Percentiles rank a stretch among this genome's conserved stretches.
phyloP scores from a whole-genome alignment of 768 basidiomycete species.

The Cantharellus cinnabarinus region DNA sequence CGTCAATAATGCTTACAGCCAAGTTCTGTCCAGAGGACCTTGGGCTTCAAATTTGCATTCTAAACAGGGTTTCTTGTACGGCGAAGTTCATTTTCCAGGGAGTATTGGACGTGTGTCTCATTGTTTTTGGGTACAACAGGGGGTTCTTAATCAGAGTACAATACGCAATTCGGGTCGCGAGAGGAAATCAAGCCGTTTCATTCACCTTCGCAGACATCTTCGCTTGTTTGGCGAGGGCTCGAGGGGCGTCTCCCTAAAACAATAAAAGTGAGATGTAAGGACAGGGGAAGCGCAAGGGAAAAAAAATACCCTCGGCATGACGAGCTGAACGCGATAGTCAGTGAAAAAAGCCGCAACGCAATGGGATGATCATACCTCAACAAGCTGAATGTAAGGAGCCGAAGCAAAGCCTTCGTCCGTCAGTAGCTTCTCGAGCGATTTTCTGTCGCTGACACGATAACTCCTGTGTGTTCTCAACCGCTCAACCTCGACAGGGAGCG shows the following conservation, averaged over 20 bases:
- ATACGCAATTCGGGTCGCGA: neutral
- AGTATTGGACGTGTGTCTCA: too few species aligned
- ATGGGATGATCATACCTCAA: slow-evolving; percentile 39
- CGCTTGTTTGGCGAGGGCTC: neutral
- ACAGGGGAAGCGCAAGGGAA: neutral
- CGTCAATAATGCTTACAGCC: too few species aligned
- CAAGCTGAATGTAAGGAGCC: slow-evolving; percentile 51
- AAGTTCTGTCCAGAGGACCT: too few species aligned
- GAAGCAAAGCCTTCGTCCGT: slow-evolving; percentile 37
- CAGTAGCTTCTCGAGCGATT: slow-evolving; percentile 48
- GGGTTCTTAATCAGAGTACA: too few species aligned
- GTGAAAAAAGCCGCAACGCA: slow-evolving; percentile 17
- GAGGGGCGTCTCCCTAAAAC: neutral
- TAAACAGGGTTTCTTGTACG: too few species aligned
- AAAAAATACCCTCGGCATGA: neutral
- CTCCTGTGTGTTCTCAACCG: slow-evolving; percentile 30
- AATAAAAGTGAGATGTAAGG: neutral
- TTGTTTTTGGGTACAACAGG: too few species aligned
- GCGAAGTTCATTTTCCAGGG: too few species aligned
- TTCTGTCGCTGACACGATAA: slow-evolving; percentile 45
- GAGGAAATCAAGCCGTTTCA: neutral
- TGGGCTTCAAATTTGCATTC: too few species aligned
- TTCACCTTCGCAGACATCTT: neutral
- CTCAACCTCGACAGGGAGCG: slow-evolving; percentile 19
- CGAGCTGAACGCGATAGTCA: neutral